These are phyloP conservation scores for Boletales sp. DNA, from an alignment of 768 basidiomycete species.

Conservation along the genomic window DNA sequence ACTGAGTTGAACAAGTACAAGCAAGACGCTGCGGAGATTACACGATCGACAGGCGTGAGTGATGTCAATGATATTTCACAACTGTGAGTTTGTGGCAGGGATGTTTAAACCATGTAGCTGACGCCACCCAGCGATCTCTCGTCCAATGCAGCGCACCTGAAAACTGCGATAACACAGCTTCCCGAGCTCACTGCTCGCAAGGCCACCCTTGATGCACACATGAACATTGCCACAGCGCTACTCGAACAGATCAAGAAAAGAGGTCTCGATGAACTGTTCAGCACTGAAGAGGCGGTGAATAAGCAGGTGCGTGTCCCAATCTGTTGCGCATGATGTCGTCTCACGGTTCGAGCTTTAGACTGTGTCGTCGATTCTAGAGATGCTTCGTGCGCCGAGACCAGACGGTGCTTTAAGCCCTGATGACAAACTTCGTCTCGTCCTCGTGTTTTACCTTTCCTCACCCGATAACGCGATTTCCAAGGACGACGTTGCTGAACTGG, in stretches of 20 bases:
- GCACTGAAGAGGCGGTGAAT: conserved; percentile 85
- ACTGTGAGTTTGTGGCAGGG: conserved; percentile 52
- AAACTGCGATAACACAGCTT: conserved; percentile 94
- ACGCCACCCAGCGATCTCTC: conserved; percentile 63
- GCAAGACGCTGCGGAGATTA: conserved; percentile 95
- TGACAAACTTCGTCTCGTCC: conserved; percentile 90
- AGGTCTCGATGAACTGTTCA: conserved; percentile 95
- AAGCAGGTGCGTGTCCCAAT: conserved; percentile 59
- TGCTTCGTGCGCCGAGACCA: conserved; percentile 69
- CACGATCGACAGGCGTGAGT: conserved; percentile 91
- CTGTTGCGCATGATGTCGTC: background rate
- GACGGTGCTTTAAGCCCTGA: conserved; percentile 63
- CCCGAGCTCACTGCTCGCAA: conserved; percentile 97
- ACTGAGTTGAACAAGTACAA: conserved; percentile 88
- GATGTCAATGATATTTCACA: conserved; percentile 95
- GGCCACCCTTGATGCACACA: conserved; percentile 94
- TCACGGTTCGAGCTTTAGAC: conserved; percentile 42
- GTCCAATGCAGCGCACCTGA: conserved; percentile 89
- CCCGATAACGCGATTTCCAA: conserved; percentile 78
- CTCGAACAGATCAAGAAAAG: conserved; percentile 94
- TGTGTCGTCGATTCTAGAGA: conserved; percentile 77
- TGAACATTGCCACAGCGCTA: conserved; percentile 97
- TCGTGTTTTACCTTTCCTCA: conserved; percentile 93
- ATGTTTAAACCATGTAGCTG: conserved; percentile 4
- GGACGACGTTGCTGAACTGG: conserved; percentile 85